phyloP scores from a whole-genome alignment of 805 yeast genomes.

The Ogataea zsoltii region DNA sequence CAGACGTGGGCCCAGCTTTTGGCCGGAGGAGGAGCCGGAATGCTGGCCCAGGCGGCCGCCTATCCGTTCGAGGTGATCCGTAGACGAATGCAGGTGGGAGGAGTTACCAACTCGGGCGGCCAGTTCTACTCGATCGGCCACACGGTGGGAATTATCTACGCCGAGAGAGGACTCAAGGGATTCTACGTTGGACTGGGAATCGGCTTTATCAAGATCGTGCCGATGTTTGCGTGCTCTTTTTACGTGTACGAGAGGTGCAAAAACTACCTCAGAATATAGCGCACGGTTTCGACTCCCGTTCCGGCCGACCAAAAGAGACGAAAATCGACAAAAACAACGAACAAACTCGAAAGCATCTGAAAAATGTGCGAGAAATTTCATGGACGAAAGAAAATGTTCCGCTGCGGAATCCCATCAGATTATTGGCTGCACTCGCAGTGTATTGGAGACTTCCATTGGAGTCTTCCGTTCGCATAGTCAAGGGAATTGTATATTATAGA shows the following conservation, averaged over 20 bases:
- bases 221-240: slow-evolving; percentile 97
- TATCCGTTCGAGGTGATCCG: slow-evolving; percentile 95
- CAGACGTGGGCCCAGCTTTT: slow-evolving; percentile 87
- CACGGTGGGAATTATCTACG: slow-evolving; percentile 61
- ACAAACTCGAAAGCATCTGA: too few relatives aligned
- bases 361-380: too few relatives aligned
- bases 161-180: slow-evolving; percentile 80
- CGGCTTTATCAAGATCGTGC: slow-evolving; percentile 92
- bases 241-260: slow-evolving; percentile 91
- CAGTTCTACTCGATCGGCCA: slow-evolving; percentile 52
- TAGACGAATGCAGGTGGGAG: slow-evolving; percentile 95
- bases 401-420: too few relatives aligned
- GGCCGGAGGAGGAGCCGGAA: slow-evolving; percentile 96
- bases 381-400: too few relatives aligned
- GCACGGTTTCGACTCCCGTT: too few relatives aligned
- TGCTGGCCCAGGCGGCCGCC: slow-evolving; percentile 93
- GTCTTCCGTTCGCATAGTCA: too few relatives aligned
- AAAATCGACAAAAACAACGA: too few relatives aligned
- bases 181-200: slow-evolving; percentile 93
- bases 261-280: slow-evolving; percentile 63
- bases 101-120: slow-evolving; percentile 59
- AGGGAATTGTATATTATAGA: too few relatives aligned
- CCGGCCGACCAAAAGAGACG: too few relatives aligned
- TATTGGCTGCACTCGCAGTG: too few relatives aligned
- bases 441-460: neutral